Evolutionary conservation across 1,284 basidiomycete genomes (phyloP), one percentile per base, ranked within the genome.

Genomic region (Caloboletus firmus): DNA sequence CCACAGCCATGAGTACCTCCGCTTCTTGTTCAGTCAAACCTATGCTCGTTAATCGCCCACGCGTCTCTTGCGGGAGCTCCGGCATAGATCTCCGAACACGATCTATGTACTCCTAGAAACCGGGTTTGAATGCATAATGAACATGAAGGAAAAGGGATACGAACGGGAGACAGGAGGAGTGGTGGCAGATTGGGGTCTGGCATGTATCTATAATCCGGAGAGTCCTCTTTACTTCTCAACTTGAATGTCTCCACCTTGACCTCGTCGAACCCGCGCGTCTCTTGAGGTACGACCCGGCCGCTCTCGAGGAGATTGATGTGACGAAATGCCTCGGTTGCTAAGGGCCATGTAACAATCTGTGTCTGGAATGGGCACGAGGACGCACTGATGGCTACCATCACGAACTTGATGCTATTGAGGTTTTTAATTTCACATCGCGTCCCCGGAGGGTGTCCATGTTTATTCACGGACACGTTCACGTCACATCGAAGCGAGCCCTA

Each of bases 361-460:
- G 15, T 34, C 26, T 34, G 22, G 49, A 18, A 54, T 41, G 34
- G 36, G 32, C 49, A 17, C 34, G 34, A 44, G 36, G 18, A 76
- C 84, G 44, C 58, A 95, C 93, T 82, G 46, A 98, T 93, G 9
- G 95, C 96, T 31, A 86, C 81, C 72, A 85, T 84, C 74, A 95
- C 87, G 68, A 91, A 95, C 55, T 84, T 84, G 44, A 97, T 81
- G 49, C 94, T 95, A 69, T 98, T 98, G 52, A 99, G 78, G 66
- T 99, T 99, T 75, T 99, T 99, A 65, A 99, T 87, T 74, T 99
- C 97, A 66, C 94, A 97, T 18, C 97, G 85, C 0, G 89, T 95
- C 1, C 95, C 95, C 13, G 76, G 84, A 1, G 83, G 76, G 24
- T 81, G 75, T 12, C 87, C 87, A 28, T 74, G 66, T 41, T 79